phyloP scores from a whole-genome alignment of 78 protist genomes.

The Chrysochromulina parva region DNA sequence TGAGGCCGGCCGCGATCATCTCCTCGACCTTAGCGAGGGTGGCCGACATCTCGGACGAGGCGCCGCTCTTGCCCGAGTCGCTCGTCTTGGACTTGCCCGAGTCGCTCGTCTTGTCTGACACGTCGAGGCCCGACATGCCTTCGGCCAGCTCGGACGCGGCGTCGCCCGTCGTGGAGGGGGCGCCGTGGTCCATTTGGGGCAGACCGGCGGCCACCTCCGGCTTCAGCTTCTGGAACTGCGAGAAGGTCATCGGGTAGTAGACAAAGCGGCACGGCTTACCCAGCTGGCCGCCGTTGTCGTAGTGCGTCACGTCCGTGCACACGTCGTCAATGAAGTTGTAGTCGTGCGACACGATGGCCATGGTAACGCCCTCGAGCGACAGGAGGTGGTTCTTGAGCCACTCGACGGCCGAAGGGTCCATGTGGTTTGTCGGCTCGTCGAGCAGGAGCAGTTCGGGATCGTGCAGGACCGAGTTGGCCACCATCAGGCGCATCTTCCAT shows the following conservation, averaged over 20 bases:
- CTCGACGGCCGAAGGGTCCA: slow-evolving; percentile 19
- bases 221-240: background rate
- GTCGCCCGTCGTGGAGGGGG: background rate
- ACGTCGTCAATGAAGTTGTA: slow-evolving; percentile 3
- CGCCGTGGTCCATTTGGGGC: background rate
- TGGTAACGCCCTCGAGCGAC: background rate
- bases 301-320: slow-evolving; percentile 7
- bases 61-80: background rate
- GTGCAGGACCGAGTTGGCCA: slow-evolving; percentile 18
- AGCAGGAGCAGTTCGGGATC: slow-evolving; percentile 57
- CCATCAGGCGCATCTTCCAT: background rate
- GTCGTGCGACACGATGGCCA: slow-evolving; percentile 25
- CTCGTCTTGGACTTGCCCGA: background rate
- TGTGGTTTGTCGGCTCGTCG: slow-evolving; percentile 65
- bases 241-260: slow-evolving; percentile 15
- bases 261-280: slow-evolving; percentile 18
- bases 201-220: slow-evolving; percentile 13
- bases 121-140: background rate
- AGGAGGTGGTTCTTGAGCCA: background rate
- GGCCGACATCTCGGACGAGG: background rate
- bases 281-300: slow-evolving; percentile 18
- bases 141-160: background rate
- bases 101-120: background rate
- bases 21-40: background rate
- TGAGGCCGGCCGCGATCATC: background rate